A percentile compares a stretch with the other conserved stretches of the same genome.
Evolutionary conservation across 768 basidiomycete species (phyloP).

Genomic region (Tubosaeta sp.): DNA sequence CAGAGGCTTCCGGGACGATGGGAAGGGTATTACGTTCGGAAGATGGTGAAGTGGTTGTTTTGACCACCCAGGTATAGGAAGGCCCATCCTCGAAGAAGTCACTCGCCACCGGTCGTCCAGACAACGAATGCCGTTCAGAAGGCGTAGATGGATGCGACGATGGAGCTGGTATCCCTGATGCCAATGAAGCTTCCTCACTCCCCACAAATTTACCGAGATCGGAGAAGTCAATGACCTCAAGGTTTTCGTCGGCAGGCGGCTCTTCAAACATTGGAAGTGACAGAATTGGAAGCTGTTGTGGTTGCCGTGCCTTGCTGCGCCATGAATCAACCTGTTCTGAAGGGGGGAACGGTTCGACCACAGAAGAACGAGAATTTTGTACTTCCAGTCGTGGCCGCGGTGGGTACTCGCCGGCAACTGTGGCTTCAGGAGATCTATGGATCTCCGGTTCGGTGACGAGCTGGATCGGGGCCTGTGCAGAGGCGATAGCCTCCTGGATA

Average conservation of each 20-base stretch:
- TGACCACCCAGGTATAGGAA: slow-evolving; percentile 38
- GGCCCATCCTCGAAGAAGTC: slow-evolving; percentile 66
- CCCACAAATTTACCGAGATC: slow-evolving; percentile 71
- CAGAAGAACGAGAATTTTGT: slow-evolving; percentile 3
- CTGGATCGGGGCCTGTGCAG: slow-evolving; percentile 9
- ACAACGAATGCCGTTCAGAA: slow-evolving; percentile 24
- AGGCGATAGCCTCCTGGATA: slow-evolving; percentile 45
- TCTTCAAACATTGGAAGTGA: slow-evolving; percentile 33
- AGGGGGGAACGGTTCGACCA: slow-evolving; percentile 27
- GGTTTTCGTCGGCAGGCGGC: slow-evolving; percentile 50
- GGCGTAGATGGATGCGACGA: slow-evolving; percentile 17
- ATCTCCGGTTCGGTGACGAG: slow-evolving; percentile 6
- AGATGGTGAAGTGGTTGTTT: slow-evolving; percentile 12
- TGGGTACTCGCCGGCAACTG: slow-evolving; percentile 26
- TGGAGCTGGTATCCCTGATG: slow-evolving; percentile 10
- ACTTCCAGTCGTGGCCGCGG: slow-evolving; percentile 23
- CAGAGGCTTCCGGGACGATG: slow-evolving; percentile 14
- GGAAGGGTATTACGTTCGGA: slow-evolving; percentile 15
- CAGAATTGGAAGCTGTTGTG: slow-evolving; percentile 29
- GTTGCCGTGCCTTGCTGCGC: slow-evolving; percentile 47
- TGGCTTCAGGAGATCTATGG: neutral
- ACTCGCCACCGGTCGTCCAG: slow-evolving; percentile 53
- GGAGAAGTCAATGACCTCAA: slow-evolving; percentile 79
- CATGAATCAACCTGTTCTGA: slow-evolving; percentile 54
- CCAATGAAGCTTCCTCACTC: slow-evolving; percentile 20